These are phyloP conservation scores for Saccharomyces hybrid DNA, from an alignment of 1,139 yeast genomes.

Conservation along the genomic window DNA sequence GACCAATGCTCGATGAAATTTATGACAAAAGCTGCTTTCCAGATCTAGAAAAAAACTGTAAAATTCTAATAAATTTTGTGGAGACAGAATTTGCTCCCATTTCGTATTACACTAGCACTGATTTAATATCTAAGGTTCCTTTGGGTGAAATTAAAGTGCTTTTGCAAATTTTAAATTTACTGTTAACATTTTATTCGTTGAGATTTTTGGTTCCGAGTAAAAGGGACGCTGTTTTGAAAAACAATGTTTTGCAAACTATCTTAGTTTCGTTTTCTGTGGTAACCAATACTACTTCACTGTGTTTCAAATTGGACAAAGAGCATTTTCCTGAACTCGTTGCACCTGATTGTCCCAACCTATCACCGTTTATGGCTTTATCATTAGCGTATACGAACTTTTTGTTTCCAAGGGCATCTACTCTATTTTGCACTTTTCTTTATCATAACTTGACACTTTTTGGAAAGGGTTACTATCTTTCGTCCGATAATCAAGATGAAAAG, in stretches of 20 bases:
- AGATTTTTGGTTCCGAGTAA: not conserved
- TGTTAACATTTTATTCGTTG: not conserved
- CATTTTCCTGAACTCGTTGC: not conserved
- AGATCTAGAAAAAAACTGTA: slow-evolving; percentile 11
- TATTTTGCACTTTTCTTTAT: slow-evolving; percentile 15
- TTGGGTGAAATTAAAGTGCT: slow-evolving; percentile 11
- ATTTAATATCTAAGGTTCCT: slow-evolving; percentile 8
- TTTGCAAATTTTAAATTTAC: not conserved
- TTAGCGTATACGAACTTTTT: not conserved
- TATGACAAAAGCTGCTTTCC: slow-evolving; percentile 11
- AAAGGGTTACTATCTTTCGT: slow-evolving; percentile 8
- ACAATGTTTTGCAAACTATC: not conserved
- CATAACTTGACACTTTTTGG: slow-evolving; percentile 17
- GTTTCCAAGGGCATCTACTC: slow-evolving; percentile 10
- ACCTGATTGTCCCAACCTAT: not conserved
- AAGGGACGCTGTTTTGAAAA: not conserved
- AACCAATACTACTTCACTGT: slow-evolving; percentile 4
- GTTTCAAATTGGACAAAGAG: slow-evolving; percentile 6
- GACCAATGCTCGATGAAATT: slow-evolving; percentile 16
- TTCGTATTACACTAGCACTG: slow-evolving; percentile 12
- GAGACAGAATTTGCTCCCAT: slow-evolving; percentile 20
- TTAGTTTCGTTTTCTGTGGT: slow-evolving; percentile 4
- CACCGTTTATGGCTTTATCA: slow-evolving; percentile 4
- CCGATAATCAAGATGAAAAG: not conserved
- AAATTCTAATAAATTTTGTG: slow-evolving; percentile 11